Percentiles rank a stretch among this genome's conserved stretches.
Conservation (phyloP, 208 protist species). For the Acanthamoeba healyi region DNA sequence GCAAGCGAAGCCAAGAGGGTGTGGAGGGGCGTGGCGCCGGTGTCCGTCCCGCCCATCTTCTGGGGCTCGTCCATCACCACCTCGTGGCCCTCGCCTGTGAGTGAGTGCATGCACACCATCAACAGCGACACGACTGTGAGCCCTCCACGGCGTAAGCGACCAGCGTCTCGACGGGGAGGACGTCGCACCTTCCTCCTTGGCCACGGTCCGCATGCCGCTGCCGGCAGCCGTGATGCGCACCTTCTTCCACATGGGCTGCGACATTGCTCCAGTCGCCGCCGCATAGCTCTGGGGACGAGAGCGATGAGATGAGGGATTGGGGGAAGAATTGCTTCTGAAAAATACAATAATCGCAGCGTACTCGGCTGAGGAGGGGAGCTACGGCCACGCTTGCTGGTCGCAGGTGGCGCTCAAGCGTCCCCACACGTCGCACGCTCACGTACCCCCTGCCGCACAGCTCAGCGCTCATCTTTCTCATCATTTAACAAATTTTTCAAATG, state of each 20-base stretch:
- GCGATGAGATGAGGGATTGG: too few species aligned
- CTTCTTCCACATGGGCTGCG: conserved; percentile 57
- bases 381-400: background rate
- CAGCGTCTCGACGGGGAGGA: background rate
- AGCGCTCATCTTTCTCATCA: background rate
- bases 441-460: too few species aligned
- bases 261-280: background rate
- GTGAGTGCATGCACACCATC: background rate
- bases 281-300: too few species aligned
- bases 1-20: conserved; percentile 45
- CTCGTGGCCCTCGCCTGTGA: background rate
- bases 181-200: background rate
- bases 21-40: conserved; percentile 32
- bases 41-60: conserved; percentile 42
- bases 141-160: background rate
- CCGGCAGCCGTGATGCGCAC: background rate
- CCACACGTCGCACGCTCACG: background rate
- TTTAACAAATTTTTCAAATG: background rate
- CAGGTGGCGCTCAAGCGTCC: background rate
- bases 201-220: background rate
- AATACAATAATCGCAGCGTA: too few species aligned
- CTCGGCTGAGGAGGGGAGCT: background rate
- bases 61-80: conserved; percentile 15
- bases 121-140: background rate
- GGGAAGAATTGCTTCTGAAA: too few species aligned